Conservation (phyloP, 345 rosid genomes). For the Aegle marmelos region DNA sequence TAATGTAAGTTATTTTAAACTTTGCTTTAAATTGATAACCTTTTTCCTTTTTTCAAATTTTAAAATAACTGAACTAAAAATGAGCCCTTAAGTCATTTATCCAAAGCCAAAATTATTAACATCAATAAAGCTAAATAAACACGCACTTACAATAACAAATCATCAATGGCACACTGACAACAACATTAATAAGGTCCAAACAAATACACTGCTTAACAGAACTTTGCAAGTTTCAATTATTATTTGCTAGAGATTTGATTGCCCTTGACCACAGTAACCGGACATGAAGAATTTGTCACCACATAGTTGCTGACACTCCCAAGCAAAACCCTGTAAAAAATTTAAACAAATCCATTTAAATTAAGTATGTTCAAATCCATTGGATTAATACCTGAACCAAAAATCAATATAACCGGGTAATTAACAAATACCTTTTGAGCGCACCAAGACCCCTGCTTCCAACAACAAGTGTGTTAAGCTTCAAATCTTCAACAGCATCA, state of each 20-base stretch:
- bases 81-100: not conserved
- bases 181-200: not conserved
- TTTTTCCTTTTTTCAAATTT: too few relatives aligned
- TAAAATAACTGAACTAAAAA: too few relatives aligned
- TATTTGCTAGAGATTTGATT: not conserved
- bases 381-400: too few relatives aligned
- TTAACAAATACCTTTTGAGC: slow-evolving; percentile 35
- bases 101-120: not conserved
- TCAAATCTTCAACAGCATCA: slow-evolving; percentile 46
- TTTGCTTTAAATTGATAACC: too few relatives aligned
- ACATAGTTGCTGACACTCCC: slow-evolving; percentile 81
- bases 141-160: not conserved
- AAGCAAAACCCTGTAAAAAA: slow-evolving; percentile 53
- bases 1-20: too few relatives aligned
- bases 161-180: not conserved
- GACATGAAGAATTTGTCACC: slow-evolving; percentile 68
- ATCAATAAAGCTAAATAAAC: not conserved
- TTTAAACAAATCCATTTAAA: not conserved
- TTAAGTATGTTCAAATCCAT: too few relatives aligned
- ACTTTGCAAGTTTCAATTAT: not conserved
- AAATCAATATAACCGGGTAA: too few relatives aligned
- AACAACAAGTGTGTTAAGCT: slow-evolving; percentile 43
- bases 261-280: slow-evolving; percentile 70
- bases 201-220: not conserved
- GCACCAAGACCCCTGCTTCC: slow-evolving; percentile 59